Conservation (phyloP, 2,329 filamentous ascomycete species). For the Coleophoma crateriformis region DNA sequence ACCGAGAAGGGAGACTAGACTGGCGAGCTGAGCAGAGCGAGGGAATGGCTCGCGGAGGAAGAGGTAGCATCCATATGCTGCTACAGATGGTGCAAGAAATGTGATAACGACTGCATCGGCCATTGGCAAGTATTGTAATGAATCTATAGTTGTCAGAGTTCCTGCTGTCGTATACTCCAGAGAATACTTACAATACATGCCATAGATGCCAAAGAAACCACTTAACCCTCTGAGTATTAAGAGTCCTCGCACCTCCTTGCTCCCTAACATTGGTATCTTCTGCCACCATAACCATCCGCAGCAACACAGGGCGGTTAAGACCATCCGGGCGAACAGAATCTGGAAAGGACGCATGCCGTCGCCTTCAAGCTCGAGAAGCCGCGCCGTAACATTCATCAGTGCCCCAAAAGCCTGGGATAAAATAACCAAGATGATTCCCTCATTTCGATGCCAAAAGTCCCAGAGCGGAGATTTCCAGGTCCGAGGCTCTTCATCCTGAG, state of each 20-base stretch:
- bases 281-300: slow-evolving; percentile 69
- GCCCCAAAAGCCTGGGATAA: slow-evolving; percentile 75
- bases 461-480: slow-evolving; percentile 11
- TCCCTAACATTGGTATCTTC: slow-evolving; percentile 64
- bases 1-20: slow-evolving; percentile 67
- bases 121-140: slow-evolving; percentile 72
- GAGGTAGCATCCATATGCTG: slow-evolving; percentile 75
- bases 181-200: slow-evolving; percentile 34
- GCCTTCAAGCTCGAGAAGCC: slow-evolving; percentile 67
- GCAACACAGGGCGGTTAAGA: slow-evolving; percentile 62
- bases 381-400: slow-evolving; percentile 78
- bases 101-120: slow-evolving; percentile 87
- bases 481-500: background rate
- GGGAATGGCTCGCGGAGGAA: slow-evolving; percentile 74
- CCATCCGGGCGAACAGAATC: slow-evolving; percentile 76
- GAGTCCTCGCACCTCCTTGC: slow-evolving; percentile 58
- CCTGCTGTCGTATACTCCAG: background rate
- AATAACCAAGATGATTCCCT: slow-evolving; percentile 68
- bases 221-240: slow-evolving; percentile 62
- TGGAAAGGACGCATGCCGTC: slow-evolving; percentile 77
- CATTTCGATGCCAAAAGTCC: slow-evolving; percentile 58
- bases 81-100: slow-evolving; percentile 74
- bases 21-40: slow-evolving; percentile 69
- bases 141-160: slow-evolving; percentile 34
- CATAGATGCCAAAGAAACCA: slow-evolving; percentile 76